phyloP scores from a whole-genome alignment of 306 rosid species.

The Casuarina cunninghamiana region DNA sequence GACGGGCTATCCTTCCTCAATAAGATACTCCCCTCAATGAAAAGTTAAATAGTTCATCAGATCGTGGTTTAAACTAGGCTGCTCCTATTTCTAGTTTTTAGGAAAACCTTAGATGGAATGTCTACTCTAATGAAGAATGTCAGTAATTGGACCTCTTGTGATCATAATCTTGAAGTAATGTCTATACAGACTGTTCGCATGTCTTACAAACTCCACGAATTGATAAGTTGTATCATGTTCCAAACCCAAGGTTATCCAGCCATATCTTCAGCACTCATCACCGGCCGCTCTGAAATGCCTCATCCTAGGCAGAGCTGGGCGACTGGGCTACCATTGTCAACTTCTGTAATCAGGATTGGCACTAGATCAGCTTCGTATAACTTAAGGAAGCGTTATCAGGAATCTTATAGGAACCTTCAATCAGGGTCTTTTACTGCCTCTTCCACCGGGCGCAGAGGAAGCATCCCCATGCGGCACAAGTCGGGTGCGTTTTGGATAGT shows the following conservation, averaged over 20 bases:
- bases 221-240: no score
- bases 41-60: conserved; percentile 13
- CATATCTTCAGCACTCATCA: background rate
- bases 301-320: conserved; percentile 14
- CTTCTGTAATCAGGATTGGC: background rate
- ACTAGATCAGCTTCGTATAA: conserved; percentile 2
- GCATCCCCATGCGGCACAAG: conserved; percentile 4
- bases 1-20: conserved; percentile 25
- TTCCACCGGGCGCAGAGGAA: background rate
- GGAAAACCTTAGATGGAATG: conserved; percentile 14
- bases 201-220: conserved; percentile 23
- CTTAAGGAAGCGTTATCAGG: background rate
- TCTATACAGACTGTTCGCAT: conserved; percentile 18
- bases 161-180: conserved; percentile 4
- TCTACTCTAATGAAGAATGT: conserved; percentile 13
- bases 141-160: conserved; percentile 3
- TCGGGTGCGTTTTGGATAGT: conserved; percentile 18
- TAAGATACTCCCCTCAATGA: conserved; percentile 10
- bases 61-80: conserved; percentile 24
- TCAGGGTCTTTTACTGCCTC: background rate
- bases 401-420: background rate
- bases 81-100: conserved; percentile 26
- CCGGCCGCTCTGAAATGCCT: background rate
- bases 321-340: background rate
- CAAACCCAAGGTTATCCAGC: background rate